Evolutionary conservation across 805 yeast genomes (phyloP), one percentile per base, ranked within the genome.

Genomic region (Tetrapisispora iriomotensis): DNA sequence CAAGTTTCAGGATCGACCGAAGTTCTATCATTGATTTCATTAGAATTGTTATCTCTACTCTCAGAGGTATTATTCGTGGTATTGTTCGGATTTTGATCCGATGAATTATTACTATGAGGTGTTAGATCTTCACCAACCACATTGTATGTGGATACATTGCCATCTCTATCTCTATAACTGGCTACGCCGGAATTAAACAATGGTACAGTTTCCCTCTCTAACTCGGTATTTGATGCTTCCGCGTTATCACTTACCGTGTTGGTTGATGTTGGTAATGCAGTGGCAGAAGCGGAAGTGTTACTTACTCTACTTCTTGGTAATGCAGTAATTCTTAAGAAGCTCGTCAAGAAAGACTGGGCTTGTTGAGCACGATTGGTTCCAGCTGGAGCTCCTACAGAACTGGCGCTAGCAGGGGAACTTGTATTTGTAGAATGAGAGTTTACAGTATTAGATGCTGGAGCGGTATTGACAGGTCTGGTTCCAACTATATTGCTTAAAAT

Each of bases 111-210:
- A 4, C 3, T 24, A 8, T 17, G 10, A 18, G 41, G 37, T 18
- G 31, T 8, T n/a, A 23, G 8, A n/a, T 22, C 29, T 10, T 27
- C 28, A 20, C 29, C 37, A 8, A 29, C 18, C n/a, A 39, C 22
- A 14, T 25, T 36, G n/a, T 12, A 19, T 2, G 58, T 55, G 5
- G 58, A 42, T 8, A 60, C 62, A 14, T 42, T 38, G 10, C 64
- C 64, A 33, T 46, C 43, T 17, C 40, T 47, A 29, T 47, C 45
- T 46, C 64, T 55, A 32, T 41, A 50, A 44, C 63, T 58, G 8
- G 61, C 64, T 8, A 58, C 64, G 19, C 64, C 64, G 5, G 54
- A 42, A 39, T 47, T 51, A 30, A 59, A 59, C 38, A 56, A 13
- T 21, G 38, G 29, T 30, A 37, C 23, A 23, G 29, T 18, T 20